A percentile compares a stretch with the other conserved stretches of the same genome.
These are phyloP conservation scores for Botrytis fragariae DNA, from an alignment of 2,329 filamentous ascomycete genomes.

Conservation along the genomic window DNA sequence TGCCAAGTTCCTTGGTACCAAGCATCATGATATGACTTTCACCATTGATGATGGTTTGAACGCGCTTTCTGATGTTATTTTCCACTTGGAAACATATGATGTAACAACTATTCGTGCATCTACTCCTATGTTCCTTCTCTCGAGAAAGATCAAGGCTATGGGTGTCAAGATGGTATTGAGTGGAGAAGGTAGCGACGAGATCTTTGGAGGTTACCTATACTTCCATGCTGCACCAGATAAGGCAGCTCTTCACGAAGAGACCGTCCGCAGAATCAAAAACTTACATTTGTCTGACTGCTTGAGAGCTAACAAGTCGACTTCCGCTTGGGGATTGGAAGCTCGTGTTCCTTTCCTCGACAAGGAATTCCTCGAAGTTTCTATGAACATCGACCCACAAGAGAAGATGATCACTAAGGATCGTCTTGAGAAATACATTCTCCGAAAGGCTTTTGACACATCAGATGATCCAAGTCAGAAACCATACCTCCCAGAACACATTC, in stretches of 20 bases:
- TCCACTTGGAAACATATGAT: conserved; percentile 95
- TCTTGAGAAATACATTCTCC: conserved; percentile 97
- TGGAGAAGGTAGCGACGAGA: conserved; percentile 95
- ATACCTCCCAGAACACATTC: conserved; percentile 93
- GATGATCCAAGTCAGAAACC: conserved; percentile 77
- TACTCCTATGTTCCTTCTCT: conserved; percentile 97
- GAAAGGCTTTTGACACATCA: conserved; percentile 93
- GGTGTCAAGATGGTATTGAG: conserved; percentile 99
- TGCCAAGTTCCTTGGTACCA: conserved; percentile 93
- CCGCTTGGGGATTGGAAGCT: conserved; percentile 95
- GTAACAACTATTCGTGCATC: conserved; percentile 98
- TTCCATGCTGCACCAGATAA: conserved; percentile 93
- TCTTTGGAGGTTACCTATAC: conserved; percentile 97
- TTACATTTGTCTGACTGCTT: conserved; percentile 94
- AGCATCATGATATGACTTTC: conserved; percentile 98
- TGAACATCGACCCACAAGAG: conserved; percentile 91
- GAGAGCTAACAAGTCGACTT: conserved; percentile 98
- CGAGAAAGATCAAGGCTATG: conserved; percentile 98
- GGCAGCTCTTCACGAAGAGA: conserved; percentile 93
- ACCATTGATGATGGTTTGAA: conserved; percentile 97
- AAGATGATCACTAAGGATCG: conserved; percentile 78
- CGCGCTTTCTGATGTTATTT: conserved; percentile 95
- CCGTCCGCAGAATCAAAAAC: conserved; percentile 91
- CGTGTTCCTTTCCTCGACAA: conserved; percentile 98
- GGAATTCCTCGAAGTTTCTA: conserved; percentile 86